phyloP scores from a whole-genome alignment of 2,329 filamentous ascomycete genomes.

The Botrytis fragariae region DNA sequence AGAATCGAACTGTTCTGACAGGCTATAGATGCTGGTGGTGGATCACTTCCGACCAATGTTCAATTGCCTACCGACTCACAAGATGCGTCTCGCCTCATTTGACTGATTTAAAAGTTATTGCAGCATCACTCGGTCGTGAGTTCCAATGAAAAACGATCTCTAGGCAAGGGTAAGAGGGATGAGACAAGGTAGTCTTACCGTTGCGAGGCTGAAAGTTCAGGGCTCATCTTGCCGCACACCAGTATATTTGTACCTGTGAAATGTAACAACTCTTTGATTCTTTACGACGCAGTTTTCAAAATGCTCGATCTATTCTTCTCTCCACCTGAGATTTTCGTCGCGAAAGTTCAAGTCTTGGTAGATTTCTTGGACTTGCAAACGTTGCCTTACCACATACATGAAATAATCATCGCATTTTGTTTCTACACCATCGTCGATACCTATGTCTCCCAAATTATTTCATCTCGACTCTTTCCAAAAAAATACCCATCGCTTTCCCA shows the following conservation, averaged over 20 bases:
- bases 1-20: background rate
- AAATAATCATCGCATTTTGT: slow-evolving; percentile 62
- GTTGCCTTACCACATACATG: slow-evolving; percentile 72
- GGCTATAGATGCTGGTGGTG: background rate
- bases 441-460: slow-evolving; percentile 65
- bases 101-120: background rate
- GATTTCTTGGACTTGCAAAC: slow-evolving; percentile 41
- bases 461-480: slow-evolving; percentile 54
- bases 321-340: background rate
- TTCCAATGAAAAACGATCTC: background rate
- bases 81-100: background rate
- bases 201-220: background rate
- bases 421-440: slow-evolving; percentile 67
- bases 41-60: background rate
- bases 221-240: background rate
- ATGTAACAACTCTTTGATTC: background rate
- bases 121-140: background rate
- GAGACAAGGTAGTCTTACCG: background rate
- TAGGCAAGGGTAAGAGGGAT: background rate
- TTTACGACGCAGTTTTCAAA: background rate
- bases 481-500: slow-evolving; percentile 58
- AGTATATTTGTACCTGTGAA: too few relatives aligned
- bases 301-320: background rate
- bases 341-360: background rate
- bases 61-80: background rate